Evolutionary conservation across 495 filamentous ascomycete genomes (phyloP).

Genomic region (Penicillium robsamsonii): DNA sequence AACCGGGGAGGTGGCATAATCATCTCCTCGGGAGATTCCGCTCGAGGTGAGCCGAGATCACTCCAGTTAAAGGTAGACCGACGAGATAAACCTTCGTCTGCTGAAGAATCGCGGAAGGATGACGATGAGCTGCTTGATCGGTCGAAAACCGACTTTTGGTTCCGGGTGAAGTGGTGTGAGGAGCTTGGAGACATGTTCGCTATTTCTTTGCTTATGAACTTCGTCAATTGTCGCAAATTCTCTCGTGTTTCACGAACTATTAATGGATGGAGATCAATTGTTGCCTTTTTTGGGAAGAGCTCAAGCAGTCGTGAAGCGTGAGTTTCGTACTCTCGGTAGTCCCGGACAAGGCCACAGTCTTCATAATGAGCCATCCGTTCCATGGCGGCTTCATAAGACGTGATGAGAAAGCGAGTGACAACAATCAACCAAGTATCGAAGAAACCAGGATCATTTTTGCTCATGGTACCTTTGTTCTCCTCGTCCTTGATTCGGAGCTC

Average conservation of each 20-base stretch:
- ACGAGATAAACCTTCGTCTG: slow-evolving; percentile 36
- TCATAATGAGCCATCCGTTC: slow-evolving; percentile 54
- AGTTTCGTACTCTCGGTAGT: slow-evolving; percentile 68
- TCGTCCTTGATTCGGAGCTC: slow-evolving; percentile 56
- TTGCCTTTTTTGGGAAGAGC: slow-evolving; percentile 34
- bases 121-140: slow-evolving; percentile 65
- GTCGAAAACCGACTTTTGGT: slow-evolving; percentile 68
- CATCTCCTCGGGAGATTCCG: slow-evolving; percentile 39
- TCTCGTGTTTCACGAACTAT: slow-evolving; percentile 41
- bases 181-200: slow-evolving; percentile 51
- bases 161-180: slow-evolving; percentile 47
- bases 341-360: slow-evolving; percentile 61
- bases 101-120: slow-evolving; percentile 38
- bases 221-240: slow-evolving; percentile 47
- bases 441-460: slow-evolving; percentile 26
- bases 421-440: slow-evolving; percentile 62
- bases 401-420: slow-evolving; percentile 58
- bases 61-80: slow-evolving; percentile 35
- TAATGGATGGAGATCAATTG: slow-evolving; percentile 29
- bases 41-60: slow-evolving; percentile 27
- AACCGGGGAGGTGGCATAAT: slow-evolving; percentile 23
- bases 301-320: slow-evolving; percentile 59
- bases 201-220: slow-evolving; percentile 56
- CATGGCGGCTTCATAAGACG: slow-evolving; percentile 60
- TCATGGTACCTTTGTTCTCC: slow-evolving; percentile 38